A percentile compares a stretch with the other conserved stretches of the same genome.
Conservation (phyloP, 2,329 filamentous ascomycete genomes). For the Phialophora tarda region DNA sequence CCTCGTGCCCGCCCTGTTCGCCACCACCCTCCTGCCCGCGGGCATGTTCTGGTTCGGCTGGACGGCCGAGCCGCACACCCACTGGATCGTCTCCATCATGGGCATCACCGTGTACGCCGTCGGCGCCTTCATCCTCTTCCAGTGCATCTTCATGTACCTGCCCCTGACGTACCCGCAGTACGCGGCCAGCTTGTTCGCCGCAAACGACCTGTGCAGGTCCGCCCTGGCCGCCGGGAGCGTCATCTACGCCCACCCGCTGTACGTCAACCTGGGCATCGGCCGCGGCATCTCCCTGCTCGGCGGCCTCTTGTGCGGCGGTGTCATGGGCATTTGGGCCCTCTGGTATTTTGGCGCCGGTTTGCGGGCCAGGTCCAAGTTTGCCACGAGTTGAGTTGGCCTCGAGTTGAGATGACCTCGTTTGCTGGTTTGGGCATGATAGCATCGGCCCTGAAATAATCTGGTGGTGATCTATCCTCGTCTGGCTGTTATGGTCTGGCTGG, state of each 20-base stretch:
- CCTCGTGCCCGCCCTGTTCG: conserved; percentile 59
- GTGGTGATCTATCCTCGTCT: too few relatives aligned
- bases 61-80: conserved; percentile 42
- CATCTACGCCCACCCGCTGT: conserved; percentile 47
- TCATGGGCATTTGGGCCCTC: conserved; percentile 65
- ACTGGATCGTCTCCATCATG: conserved; percentile 45
- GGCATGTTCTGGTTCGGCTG: conserved; percentile 63
- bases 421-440: too few relatives aligned
- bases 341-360: conserved; percentile 63
- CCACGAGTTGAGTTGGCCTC: conserved; percentile 5
- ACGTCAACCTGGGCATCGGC: conserved; percentile 45
- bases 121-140: conserved; percentile 38
- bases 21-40: conserved; percentile 58
- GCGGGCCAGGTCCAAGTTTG: conserved; percentile 63
- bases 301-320: conserved; percentile 46
- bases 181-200: conserved; percentile 40
- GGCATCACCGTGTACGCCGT: conserved; percentile 36
- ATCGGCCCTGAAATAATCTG: too few relatives aligned
- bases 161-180: conserved; percentile 40
- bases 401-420: neutral
- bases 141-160: conserved; percentile 42
- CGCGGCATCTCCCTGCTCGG: conserved; percentile 45
- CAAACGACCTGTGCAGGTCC: conserved; percentile 42
- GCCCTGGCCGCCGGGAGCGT: conserved; percentile 46
- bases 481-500: too few relatives aligned